Evolutionary conservation across 495 filamentous ascomycete species (phyloP), one percentile per base, ranked within the genome.

Genomic region (Daldinia bambusicola): DNA sequence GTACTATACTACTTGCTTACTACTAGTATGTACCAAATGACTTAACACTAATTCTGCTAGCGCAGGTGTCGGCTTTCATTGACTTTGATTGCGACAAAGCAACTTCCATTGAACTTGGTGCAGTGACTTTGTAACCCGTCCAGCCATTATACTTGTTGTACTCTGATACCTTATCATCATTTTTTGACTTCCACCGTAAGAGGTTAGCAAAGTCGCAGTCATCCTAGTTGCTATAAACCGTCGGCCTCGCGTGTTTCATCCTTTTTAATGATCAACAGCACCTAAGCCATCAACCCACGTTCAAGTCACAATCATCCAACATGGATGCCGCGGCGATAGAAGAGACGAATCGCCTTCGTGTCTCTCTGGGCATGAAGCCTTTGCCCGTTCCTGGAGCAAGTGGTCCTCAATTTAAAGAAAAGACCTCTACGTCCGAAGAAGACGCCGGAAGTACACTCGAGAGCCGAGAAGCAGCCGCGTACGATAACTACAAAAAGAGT

Each of bases 301-400:
- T 30, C 14, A 12, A 32, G 13, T 8, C 18, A 48, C 26, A 2
- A 65, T 37, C 18, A 38, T 10, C 41, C 60, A 88, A 63, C 38
- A 96, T 95, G 92, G 92, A 95, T 84, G 85, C 89, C 72, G 87
- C 94, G 32, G 90, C 92, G 60, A 94, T 99, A 77, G 93, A 97
- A 77, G 93, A 97, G 84, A 92, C 93, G 52, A 99, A 99, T 85
- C 92, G 94, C 76, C 89, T 97, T 71, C 94, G 95, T 48, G 86
- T 89, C 67, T 92, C 93, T 40, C 86, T 98, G 71, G 95, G 95
- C 66, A 89, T 97, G 82, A 93, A 94, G 74, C 95, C 94, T 36
- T 84, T 99, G 70, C 93, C 93, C 53, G 92, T 96, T 8, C 91
- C 92, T 20, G 90, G 92, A 57, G 81, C 80, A 61, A 82, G 83